These are phyloP conservation scores for Ruellia speciosa DNA, from an alignment of 305 asterid genomes.

Conservation along the genomic window DNA sequence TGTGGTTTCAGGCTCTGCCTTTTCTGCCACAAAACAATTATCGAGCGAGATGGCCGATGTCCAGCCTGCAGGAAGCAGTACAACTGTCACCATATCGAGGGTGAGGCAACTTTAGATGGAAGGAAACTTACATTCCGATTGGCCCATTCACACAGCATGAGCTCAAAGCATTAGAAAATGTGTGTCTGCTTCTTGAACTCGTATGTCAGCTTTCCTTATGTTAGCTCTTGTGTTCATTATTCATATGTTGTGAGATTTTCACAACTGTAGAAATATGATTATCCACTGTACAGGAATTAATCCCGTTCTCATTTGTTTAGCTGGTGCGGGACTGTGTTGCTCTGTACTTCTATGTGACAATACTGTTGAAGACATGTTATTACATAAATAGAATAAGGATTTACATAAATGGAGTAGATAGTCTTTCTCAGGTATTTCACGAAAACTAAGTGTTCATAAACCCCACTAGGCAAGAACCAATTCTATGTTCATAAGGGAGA, in stretches of 20 bases:
- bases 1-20: conserved; percentile 91
- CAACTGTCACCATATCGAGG: conserved; percentile 33
- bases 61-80: conserved; percentile 86
- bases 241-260: conserved; percentile 19
- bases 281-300: conserved; percentile 35
- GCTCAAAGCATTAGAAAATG: conserved; percentile 43
- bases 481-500: conserved; percentile 48
- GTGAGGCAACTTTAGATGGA: conserved; percentile 46
- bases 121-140: conserved; percentile 37
- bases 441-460: conserved; percentile 10
- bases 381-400: conserved; percentile 20
- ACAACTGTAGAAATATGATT: conserved; percentile 25
- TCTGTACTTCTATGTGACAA: neutral
- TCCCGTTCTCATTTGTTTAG: conserved; percentile 34
- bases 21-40: conserved; percentile 85
- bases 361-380: neutral
- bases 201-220: conserved; percentile 37
- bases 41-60: conserved; percentile 83
- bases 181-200: conserved; percentile 24
- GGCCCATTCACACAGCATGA: conserved; percentile 24
- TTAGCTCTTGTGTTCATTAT: conserved; percentile 10
- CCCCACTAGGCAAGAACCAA: conserved; percentile 34
- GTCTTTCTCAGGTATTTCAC: conserved; percentile 18
- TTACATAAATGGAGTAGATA: conserved; percentile 34
- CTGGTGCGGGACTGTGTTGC: neutral